Evolutionary conservation across 2,329 filamentous ascomycete genomes (phyloP).

Genomic region (Fusarium avenaceum): DNA sequence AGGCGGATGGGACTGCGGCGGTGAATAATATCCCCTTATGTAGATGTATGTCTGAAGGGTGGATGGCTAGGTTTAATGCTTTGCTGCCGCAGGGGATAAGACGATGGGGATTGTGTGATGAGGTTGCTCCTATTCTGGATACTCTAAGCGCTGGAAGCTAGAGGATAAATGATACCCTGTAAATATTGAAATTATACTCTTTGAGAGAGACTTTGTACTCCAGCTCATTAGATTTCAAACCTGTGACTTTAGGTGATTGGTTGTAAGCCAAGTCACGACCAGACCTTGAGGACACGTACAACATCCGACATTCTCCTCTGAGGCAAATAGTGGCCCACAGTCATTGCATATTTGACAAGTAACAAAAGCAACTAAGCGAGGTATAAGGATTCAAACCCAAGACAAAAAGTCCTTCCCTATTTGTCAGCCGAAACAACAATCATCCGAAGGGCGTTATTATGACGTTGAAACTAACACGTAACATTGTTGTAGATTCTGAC

Average conservation of each 20-base stretch:
- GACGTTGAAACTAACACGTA: conserved; percentile 1
- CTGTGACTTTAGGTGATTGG: no score
- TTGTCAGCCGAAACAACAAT: conserved; percentile 22
- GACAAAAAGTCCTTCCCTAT: conserved; percentile 1
- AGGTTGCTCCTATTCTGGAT: conserved; percentile 43
- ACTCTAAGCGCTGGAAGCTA: conserved; percentile 17
- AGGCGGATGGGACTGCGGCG: conserved; percentile 40
- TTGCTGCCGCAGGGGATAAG: conserved; percentile 37
- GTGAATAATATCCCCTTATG: conserved; percentile 53
- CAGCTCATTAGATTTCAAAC: no score
- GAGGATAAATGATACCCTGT: conserved; percentile 34
- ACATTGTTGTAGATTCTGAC: background rate
- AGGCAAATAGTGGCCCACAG: no score
- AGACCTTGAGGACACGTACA: no score
- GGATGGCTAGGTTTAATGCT: conserved; percentile 47
- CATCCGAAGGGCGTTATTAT: conserved; percentile 3
- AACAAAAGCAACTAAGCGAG: background rate
- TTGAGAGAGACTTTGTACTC: background rate
- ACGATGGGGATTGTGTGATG: conserved; percentile 42
- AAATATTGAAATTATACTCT: background rate
- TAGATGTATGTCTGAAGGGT: conserved; percentile 46
- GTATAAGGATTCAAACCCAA: background rate
- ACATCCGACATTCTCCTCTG: no score
- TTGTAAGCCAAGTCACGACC: no score
- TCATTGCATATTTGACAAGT: background rate